These are phyloP conservation scores for Funneliformis geosporum DNA, from an alignment of 192 early-diverging fungal genomes.

Conservation along the genomic window DNA sequence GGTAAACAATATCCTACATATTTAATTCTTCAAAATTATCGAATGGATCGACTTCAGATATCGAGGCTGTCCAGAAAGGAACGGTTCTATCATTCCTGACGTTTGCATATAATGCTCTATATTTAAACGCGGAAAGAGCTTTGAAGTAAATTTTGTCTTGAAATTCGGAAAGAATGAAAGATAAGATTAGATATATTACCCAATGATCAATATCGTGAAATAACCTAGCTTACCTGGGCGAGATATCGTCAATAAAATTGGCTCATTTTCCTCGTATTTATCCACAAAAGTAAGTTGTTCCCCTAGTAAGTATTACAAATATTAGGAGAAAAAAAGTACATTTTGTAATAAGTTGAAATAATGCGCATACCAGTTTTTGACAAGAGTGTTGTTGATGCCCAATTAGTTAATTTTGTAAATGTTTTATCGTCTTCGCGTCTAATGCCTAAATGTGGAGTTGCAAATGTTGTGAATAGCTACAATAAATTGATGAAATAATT, in stretches of 20 bases:
- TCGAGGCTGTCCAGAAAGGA: conserved; percentile 61
- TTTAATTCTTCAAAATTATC: conserved; percentile 41
- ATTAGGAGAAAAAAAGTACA: neutral
- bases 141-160: conserved; percentile 43
- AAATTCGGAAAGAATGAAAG: conserved; percentile 40
- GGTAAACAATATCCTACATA: conserved; percentile 41
- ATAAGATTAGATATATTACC: neutral
- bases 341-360: neutral
- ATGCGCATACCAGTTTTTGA: conserved; percentile 49
- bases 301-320: conserved; percentile 3
- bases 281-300: conserved; percentile 44
- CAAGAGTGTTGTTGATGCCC: conserved; percentile 40
- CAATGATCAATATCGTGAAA: neutral
- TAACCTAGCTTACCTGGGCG: conserved; percentile 39
- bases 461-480: conserved; percentile 58
- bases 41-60: conserved; percentile 51
- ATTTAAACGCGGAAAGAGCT: conserved; percentile 47
- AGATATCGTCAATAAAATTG: conserved; percentile 39
- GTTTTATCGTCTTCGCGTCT: conserved; percentile 32
- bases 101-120: conserved; percentile 52
- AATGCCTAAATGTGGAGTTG: conserved; percentile 61
- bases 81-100: conserved; percentile 55
- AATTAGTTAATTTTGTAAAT: conserved; percentile 43
- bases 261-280: conserved; percentile 28
- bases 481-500: neutral